Conservation (phyloP, 2,329 filamentous ascomycete species). For the Podosphaera xanthii region DNA sequence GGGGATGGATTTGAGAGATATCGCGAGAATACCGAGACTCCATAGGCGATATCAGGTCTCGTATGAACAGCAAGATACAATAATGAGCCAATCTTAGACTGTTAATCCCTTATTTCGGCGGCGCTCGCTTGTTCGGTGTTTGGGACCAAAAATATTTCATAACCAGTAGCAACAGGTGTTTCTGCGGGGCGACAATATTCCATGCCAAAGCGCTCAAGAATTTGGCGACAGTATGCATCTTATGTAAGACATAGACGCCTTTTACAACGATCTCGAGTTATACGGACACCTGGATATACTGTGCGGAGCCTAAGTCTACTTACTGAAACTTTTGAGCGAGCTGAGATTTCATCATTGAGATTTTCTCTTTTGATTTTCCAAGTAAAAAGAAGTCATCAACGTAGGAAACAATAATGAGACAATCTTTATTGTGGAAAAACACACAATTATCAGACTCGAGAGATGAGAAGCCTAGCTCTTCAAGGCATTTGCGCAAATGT, state of each 20-base stretch:
- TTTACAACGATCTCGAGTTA: not conserved
- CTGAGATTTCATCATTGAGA: not conserved
- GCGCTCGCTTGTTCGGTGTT: not conserved
- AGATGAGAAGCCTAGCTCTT: not conserved
- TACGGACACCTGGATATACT: not conserved
- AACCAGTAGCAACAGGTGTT: not conserved
- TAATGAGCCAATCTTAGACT: not conserved
- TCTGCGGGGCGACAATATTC: not conserved
- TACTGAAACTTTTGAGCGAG: not conserved
- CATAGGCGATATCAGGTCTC: not conserved
- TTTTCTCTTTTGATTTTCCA: not conserved
- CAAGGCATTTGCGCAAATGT: not conserved
- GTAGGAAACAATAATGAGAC: not conserved
- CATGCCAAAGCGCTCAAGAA: not conserved
- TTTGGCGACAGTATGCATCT: not conserved
- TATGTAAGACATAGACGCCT: not conserved
- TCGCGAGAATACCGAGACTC: not conserved
- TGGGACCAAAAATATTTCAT: not conserved
- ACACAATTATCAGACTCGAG: conserved; percentile 1
- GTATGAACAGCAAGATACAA: not conserved
- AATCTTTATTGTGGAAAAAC: not conserved
- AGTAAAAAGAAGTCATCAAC: not conserved
- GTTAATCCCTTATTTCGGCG: not conserved
- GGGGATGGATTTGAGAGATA: not conserved
- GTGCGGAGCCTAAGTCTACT: not conserved